Base-by-base conservation (phyloP, 345 rosid genomes). In the Ailanthus altissimus region DNA sequence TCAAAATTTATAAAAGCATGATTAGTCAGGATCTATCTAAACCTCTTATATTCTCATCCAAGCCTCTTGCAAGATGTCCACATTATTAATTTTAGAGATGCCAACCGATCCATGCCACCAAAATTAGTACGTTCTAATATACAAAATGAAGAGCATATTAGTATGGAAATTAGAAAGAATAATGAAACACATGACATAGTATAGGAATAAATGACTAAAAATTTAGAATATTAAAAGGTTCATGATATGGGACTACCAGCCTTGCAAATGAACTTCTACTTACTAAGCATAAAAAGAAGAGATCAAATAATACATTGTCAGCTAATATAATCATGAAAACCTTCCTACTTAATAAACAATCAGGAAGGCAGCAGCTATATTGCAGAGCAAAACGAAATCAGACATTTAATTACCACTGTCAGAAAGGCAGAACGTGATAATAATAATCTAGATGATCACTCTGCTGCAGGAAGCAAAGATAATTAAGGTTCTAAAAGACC, bases 281-380 rank as follows among this genome's bases (percentile, higher is more conserved):
- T 57, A 45, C 16, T 23, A 12, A 42, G 65, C 54, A 26, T 54
- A 53, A 67, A 74, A 77, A 58, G 25, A 32, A 20, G 43, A 69
- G 20, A 46, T 13, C 46, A 43, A 46, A 51, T 46, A 45, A 67
- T 56, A 69, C 68, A 77, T 47, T 46, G 18, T 57, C 10, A 20
- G 49, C 67, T 77, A 21, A 47, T 77, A 69, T 46, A 43, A 75
- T 57, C 28, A 10, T 21, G 11, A 68, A 68, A 59, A 49, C 62
- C 74, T 59, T 58, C 79, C 59, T 53, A 75, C 14, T 50, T 14
- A 70, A 21, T 58, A 46, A 77, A 46, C 47, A 69, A 67, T 58
- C 54, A 46, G 36, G 36, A 67, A 26, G 62, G 74, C 21, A 46
- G 58, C 43, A 68, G 67, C 59, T 59, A 68, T 21, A 58, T 74